Percentiles rank a stretch among this genome's conserved stretches.
These are phyloP conservation scores for Calonectria pseudoreteaudii DNA, from an alignment of 2,329 filamentous ascomycete species.

Conservation along the genomic window DNA sequence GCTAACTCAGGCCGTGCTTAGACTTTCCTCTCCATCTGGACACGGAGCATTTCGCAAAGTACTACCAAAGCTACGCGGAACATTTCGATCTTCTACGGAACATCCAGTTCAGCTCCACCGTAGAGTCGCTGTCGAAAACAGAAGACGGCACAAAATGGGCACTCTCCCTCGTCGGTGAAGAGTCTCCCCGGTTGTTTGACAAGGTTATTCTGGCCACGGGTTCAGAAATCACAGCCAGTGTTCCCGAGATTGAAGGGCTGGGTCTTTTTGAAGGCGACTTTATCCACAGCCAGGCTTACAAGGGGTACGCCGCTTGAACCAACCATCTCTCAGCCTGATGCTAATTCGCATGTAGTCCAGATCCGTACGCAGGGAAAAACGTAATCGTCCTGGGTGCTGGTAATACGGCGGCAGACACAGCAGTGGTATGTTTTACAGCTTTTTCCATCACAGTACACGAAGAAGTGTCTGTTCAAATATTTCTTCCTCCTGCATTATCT, in stretches of 20 bases:
- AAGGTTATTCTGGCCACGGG: constrained; percentile 41
- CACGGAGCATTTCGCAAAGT: constrained; percentile 26
- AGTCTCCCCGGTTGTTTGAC: constrained; percentile 32
- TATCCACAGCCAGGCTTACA: constrained; percentile 40
- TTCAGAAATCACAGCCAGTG: constrained; percentile 27
- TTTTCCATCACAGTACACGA: too few species aligned
- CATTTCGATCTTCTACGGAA: constrained; percentile 31
- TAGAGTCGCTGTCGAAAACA: constrained; percentile 31
- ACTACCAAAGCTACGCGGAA: constrained; percentile 39
- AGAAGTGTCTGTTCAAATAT: neutral
- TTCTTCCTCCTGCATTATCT: neutral
- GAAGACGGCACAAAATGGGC: constrained; percentile 31
- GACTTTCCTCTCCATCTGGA: constrained; percentile 33
- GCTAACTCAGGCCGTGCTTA: neutral
- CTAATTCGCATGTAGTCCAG: constrained; percentile 20
- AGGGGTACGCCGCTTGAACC: constrained; percentile 22
- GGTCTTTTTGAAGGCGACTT: constrained; percentile 34
- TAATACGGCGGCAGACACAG: constrained; percentile 42
- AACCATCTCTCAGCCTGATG: fast-evolving
- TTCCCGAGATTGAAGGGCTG: constrained; percentile 33
- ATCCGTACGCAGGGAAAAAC: constrained; percentile 34
- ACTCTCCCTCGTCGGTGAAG: constrained; percentile 26
- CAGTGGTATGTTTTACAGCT: constrained; percentile 27
- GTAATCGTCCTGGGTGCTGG: constrained; percentile 43
- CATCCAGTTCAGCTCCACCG: constrained; percentile 29